A percentile compares a stretch with the other conserved stretches of the same genome.
Conservation (phyloP, 345 rosid species). For the Boechera divaricarpa region DNA sequence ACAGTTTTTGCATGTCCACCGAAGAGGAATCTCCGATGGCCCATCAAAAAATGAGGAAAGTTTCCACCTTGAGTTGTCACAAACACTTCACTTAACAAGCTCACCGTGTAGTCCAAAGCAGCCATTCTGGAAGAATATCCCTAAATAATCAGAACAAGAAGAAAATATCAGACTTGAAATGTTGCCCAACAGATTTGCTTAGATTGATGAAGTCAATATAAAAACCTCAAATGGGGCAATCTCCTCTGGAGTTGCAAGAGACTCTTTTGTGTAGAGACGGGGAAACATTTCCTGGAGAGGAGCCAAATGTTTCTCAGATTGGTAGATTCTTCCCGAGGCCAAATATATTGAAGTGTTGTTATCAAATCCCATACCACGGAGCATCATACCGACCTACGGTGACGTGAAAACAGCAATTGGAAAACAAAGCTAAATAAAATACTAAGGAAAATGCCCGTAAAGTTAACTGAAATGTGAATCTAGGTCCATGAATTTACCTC, state of each 20-base stretch:
- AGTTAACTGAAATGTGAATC: conserved; percentile 3
- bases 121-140: conserved; percentile 93
- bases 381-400: conserved; percentile 94
- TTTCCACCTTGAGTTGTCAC: conserved; percentile 96
- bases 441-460: not conserved
- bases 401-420: conserved; percentile 52
- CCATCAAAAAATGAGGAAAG: conserved; percentile 96
- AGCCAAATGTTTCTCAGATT: conserved; percentile 67
- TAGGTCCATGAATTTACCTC: conserved; percentile 59
- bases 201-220: not conserved
- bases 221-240: conserved; percentile 85
- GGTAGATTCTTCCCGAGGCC: conserved; percentile 85
- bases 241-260: conserved; percentile 86
- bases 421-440: conserved; percentile 25
- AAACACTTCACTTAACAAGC: conserved; percentile 88
- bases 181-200: not conserved
- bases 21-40: conserved; percentile 86
- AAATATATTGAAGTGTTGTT: conserved; percentile 79
- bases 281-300: conserved; percentile 88
- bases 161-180: not conserved
- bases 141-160: conserved; percentile 48
- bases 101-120: conserved; percentile 88
- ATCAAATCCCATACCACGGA: conserved; percentile 97
- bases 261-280: conserved; percentile 77
- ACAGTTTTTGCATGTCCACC: conserved; percentile 91